Conservation (phyloP, 805 yeast species). For the Candida vartiovaarae region DNA sequence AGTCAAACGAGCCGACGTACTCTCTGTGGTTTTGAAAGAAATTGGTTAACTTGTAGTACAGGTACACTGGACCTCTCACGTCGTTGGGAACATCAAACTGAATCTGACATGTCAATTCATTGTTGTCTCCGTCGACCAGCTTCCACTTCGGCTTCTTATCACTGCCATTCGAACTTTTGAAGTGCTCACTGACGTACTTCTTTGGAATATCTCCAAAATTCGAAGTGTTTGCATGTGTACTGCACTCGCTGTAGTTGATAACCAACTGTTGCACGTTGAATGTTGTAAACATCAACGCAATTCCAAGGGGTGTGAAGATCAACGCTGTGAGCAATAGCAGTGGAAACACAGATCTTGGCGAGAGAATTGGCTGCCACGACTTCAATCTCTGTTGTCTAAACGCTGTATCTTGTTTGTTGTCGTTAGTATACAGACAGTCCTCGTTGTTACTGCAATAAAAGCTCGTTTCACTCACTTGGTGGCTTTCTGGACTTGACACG, state of each 20-base stretch:
- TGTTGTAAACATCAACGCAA: constrained; percentile 75
- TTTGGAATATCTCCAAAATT: constrained; percentile 48
- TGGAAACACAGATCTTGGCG: constrained; percentile 89
- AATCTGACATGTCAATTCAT: constrained; percentile 47
- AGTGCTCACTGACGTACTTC: constrained; percentile 53
- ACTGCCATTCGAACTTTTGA: constrained; percentile 30
- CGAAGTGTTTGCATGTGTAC: constrained; percentile 36
- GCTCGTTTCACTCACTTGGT: constrained; percentile 29
- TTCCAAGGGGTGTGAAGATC: constrained; percentile 86
- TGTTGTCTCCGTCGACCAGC: constrained; percentile 32
- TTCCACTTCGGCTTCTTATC: constrained; percentile 55
- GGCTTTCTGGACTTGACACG: constrained; percentile 42
- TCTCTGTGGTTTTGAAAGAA: constrained; percentile 94
- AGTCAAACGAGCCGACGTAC: constrained; percentile 79
- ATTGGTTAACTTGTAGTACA: constrained; percentile 83
- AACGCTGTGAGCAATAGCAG: constrained; percentile 65
- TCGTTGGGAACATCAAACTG: constrained; percentile 68
- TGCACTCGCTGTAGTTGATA: constrained; percentile 73
- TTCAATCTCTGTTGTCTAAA: constrained; percentile 65
- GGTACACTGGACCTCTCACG: constrained; percentile 61
- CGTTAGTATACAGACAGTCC: neutral
- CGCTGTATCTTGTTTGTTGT: constrained; percentile 51
- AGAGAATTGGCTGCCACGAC: constrained; percentile 77
- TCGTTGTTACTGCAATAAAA: too few species aligned
- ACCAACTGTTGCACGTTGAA: constrained; percentile 67